These are phyloP conservation scores for Coniochaeta sp. DNA, from an alignment of 2,329 filamentous ascomycete genomes.

Conservation along the genomic window DNA sequence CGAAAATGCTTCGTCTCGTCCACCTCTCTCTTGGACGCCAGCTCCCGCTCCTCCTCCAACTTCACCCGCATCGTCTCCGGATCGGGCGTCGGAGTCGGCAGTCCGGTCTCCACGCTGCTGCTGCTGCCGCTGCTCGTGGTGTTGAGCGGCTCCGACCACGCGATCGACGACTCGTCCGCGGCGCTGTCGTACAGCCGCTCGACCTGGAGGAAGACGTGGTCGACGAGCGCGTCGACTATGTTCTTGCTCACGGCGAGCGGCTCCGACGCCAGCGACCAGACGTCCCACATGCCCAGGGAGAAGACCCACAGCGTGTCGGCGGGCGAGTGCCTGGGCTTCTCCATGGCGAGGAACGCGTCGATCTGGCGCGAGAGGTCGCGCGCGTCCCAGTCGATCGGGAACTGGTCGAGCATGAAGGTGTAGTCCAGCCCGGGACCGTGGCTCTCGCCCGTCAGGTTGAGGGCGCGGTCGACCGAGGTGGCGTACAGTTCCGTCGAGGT, in stretches of 20 bases:
- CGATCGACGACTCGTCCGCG: slow-evolving; percentile 31
- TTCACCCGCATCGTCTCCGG: neutral
- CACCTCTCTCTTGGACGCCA: no score
- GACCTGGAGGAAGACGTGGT: slow-evolving; percentile 34
- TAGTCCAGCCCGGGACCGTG: slow-evolving; percentile 33
- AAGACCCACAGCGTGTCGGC: slow-evolving; percentile 47
- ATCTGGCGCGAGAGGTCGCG: slow-evolving; percentile 39
- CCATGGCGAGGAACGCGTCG: slow-evolving; percentile 33
- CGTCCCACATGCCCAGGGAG: slow-evolving; percentile 46
- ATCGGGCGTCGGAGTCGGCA: slow-evolving; percentile 5
- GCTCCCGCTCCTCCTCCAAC: slow-evolving; percentile 18
- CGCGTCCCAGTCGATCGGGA: slow-evolving; percentile 28
- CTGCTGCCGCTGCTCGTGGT: no score
- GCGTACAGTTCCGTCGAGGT: slow-evolving; percentile 51
- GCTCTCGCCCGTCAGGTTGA: slow-evolving; percentile 21
- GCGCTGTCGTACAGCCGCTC: slow-evolving; percentile 39
- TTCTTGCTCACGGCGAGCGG: slow-evolving; percentile 30
- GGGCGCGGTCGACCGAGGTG: slow-evolving; percentile 27
- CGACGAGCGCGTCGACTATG: slow-evolving; percentile 27
- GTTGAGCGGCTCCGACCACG: slow-evolving; percentile 37
- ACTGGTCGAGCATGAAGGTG: slow-evolving; percentile 32
- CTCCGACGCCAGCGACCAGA: slow-evolving; percentile 43
- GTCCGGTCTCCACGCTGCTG: neutral
- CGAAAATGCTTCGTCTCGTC: slow-evolving; percentile 29
- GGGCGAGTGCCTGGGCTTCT: slow-evolving; percentile 23